These are phyloP conservation scores for Carnegiea gigantea DNA, from an alignment of 179 eudicot genomes.

Conservation along the genomic window DNA sequence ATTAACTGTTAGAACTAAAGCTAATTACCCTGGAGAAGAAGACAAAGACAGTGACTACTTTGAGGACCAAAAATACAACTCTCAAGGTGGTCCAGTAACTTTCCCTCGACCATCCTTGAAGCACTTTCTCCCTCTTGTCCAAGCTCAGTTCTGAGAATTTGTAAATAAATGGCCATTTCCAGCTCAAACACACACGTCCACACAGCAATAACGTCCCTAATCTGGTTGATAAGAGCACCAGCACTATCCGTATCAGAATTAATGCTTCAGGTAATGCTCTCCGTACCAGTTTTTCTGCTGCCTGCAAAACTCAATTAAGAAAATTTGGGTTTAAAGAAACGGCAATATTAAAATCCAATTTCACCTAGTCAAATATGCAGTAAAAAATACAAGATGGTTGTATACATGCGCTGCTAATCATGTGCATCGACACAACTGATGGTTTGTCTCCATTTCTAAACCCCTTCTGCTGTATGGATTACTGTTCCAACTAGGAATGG, in stretches of 20 bases:
- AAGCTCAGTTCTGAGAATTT: slow-evolving; percentile 34
- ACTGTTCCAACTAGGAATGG: neutral
- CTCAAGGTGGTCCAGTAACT: slow-evolving; percentile 34
- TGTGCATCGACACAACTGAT: neutral
- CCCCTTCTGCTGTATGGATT: neutral
- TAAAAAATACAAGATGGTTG: neutral
- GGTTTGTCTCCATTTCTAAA: neutral
- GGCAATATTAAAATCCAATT: neutral
- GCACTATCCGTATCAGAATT: slow-evolving; percentile 25
- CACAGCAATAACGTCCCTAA: slow-evolving; percentile 41
- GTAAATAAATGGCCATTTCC: slow-evolving; percentile 40
- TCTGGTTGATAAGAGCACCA: slow-evolving; percentile 33
- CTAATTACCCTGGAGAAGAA: slow-evolving; percentile 33
- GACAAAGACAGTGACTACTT: slow-evolving; percentile 18
- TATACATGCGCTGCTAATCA: neutral
- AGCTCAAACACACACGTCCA: slow-evolving; percentile 32
- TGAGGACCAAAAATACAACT: slow-evolving; percentile 30
- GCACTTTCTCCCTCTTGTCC: slow-evolving; percentile 38
- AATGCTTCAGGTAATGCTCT: slow-evolving; percentile 34
- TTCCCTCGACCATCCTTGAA: slow-evolving; percentile 68
- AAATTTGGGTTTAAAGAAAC: neutral
- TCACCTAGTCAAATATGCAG: neutral
- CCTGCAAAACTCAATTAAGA: slow-evolving; percentile 22
- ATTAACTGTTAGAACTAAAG: neutral
- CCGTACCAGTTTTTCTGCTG: slow-evolving; percentile 25